Percentiles rank a stretch among this genome's conserved stretches.
Evolutionary conservation across 2,329 filamentous ascomycete species (phyloP).

Genomic region (Pyrenochaeta sp.): DNA sequence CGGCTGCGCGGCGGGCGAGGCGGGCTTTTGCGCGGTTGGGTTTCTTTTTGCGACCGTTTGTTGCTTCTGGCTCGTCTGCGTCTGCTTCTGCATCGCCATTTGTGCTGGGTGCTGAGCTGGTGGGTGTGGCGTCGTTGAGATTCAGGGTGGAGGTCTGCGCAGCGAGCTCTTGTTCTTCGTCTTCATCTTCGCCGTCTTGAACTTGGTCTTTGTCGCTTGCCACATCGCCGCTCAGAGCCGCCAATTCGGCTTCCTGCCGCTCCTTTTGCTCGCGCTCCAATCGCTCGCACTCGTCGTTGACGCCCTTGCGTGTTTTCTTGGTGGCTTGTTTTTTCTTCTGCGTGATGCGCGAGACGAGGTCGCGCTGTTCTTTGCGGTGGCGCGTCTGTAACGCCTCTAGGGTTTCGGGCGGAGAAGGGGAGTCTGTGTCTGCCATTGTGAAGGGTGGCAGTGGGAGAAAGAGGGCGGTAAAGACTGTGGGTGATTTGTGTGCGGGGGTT

Average conservation of each 20-base stretch:
- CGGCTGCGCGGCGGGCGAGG: conserved; percentile 85
- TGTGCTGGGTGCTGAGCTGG: conserved; percentile 3
- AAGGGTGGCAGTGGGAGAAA: no score
- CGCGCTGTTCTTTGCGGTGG: conserved; percentile 87
- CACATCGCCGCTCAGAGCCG: conserved; percentile 45
- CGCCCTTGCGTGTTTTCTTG: conserved; percentile 72
- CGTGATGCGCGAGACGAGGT: conserved; percentile 83
- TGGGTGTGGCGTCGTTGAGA: conserved; percentile 5
- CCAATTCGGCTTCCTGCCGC: conserved; percentile 60
- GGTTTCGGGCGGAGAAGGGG: conserved; percentile 18
- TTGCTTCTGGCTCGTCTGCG: conserved; percentile 3
- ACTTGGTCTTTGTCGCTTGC: conserved; percentile 11
- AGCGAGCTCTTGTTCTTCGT: conserved; percentile 19
- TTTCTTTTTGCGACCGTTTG: conserved; percentile 64
- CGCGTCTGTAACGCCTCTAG: conserved; percentile 80
- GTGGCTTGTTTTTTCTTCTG: conserved; percentile 97
- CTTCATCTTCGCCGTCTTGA: conserved; percentile 13
- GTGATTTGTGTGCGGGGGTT: no score
- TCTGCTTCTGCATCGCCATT: conserved; percentile 6
- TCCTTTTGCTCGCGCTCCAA: conserved; percentile 65
- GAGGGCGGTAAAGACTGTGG: no score
- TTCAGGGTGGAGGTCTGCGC: conserved; percentile 15
- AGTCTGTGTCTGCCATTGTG: conserved; percentile 15
- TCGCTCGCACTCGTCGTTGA: conserved; percentile 68
- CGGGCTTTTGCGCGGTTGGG: conserved; percentile 91